Conservation (phyloP, 305 asterid species). For the Euphrasia arctica region DNA sequence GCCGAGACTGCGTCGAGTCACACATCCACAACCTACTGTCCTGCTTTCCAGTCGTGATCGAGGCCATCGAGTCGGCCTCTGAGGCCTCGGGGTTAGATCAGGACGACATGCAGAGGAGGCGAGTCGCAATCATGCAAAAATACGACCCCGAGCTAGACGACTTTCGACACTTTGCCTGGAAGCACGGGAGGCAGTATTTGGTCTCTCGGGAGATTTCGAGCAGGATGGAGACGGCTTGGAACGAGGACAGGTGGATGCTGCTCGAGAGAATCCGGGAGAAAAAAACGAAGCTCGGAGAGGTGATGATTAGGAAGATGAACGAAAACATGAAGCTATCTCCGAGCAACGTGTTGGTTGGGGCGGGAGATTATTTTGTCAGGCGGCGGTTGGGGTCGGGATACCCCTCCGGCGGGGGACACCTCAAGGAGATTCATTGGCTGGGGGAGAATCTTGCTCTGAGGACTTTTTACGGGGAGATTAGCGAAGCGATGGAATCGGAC, state of each 20-base stretch:
- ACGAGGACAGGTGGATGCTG: conserved; percentile 70
- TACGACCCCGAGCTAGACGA: conserved; percentile 59
- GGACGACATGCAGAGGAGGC: conserved; percentile 48
- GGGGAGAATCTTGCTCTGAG: conserved; percentile 73
- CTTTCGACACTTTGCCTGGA: conserved; percentile 58
- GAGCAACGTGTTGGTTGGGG: conserved; percentile 43
- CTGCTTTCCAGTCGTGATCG: conserved; percentile 56
- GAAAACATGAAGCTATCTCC: conserved; percentile 37
- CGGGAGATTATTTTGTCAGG: conserved; percentile 55
- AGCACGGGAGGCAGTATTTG: conserved; percentile 63
- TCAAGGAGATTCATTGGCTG: conserved; percentile 82
- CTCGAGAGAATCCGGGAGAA: conserved; percentile 42
- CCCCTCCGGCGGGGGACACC: conserved; percentile 44
- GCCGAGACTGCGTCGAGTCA: conserved; percentile 60
- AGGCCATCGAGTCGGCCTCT: conserved; percentile 66
- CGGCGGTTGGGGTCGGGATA: conserved; percentile 55
- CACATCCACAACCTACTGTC: conserved; percentile 71
- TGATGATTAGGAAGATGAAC: conserved; percentile 45
- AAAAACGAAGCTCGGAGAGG: conserved; percentile 45
- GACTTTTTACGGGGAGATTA: conserved; percentile 59
- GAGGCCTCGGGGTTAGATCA: conserved; percentile 49
- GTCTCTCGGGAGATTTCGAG: conserved; percentile 49
- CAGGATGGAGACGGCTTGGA: conserved; percentile 52
- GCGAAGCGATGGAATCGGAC: conserved; percentile 40
- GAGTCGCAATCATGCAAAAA: conserved; percentile 43